Evolutionary conservation across 164 flowering plant genomes (phyloP).

Genomic region (Magnolia changhungtana): DNA sequence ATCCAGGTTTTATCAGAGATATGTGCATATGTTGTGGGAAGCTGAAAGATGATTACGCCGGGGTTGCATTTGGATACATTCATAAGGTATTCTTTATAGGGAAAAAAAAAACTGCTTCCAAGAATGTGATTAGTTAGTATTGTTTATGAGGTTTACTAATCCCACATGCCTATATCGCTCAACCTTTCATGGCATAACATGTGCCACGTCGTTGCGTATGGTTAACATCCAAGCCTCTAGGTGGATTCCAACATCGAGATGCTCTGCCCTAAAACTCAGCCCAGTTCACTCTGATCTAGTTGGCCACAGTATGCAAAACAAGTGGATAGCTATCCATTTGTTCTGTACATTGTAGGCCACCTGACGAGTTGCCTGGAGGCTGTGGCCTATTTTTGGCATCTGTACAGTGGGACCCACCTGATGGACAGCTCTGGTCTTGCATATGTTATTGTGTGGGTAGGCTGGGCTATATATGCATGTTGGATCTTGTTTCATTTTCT

Average conservation of each 20-base stretch:
- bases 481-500: background rate
- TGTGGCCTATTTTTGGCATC: no score
- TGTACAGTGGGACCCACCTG: no score
- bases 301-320: background rate
- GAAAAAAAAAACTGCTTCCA: background rate
- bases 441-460: no score
- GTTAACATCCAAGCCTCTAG: background rate
- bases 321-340: no score
- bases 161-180: background rate
- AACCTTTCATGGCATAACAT: background rate
- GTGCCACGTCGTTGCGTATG: background rate
- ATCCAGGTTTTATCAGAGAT: constrained; percentile 55
- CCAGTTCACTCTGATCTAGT: background rate
- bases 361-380: no score
- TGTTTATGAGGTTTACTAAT: no score
- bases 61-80: constrained; percentile 68
- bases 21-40: constrained; percentile 72
- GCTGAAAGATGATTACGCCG: constrained; percentile 46
- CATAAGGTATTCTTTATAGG: constrained; percentile 48
- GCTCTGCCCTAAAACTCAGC: background rate
- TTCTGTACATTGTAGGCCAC: no score
- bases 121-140: background rate
- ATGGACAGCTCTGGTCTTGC: no score
- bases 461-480: no score
- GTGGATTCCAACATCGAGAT: background rate